These are phyloP conservation scores for Diversispora epigaea DNA, from an alignment of 192 early-diverging fungal species.

Conservation along the genomic window DNA sequence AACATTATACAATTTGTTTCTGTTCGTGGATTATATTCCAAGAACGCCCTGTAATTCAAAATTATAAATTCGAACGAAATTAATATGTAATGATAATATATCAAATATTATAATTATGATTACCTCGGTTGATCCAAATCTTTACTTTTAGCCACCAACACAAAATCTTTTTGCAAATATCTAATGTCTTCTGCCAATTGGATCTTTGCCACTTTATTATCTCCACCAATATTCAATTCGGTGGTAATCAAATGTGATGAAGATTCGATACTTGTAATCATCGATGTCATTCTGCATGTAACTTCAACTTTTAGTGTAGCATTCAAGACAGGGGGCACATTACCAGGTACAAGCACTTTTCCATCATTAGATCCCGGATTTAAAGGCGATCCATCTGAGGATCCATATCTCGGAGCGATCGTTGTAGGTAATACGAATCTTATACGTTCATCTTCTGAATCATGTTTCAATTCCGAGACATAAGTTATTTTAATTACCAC, in stretches of 20 bases:
- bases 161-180: constrained; percentile 45
- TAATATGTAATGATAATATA: neutral
- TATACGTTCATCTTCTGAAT: constrained; percentile 46
- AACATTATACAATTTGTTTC: constrained; percentile 38
- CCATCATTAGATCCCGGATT: neutral
- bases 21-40: constrained; percentile 41
- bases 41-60: constrained; percentile 26
- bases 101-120: too few species aligned
- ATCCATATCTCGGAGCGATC: constrained; percentile 43
- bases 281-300: constrained; percentile 31
- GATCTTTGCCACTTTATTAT: constrained; percentile 24
- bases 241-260: constrained; percentile 47
- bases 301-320: constrained; percentile 31
- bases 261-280: constrained; percentile 45
- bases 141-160: constrained; percentile 39
- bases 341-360: constrained; percentile 9
- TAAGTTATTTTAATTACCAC: constrained; percentile 49
- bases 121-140: constrained; percentile 40
- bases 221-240: constrained; percentile 28
- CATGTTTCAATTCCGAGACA: constrained; percentile 48
- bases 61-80: neutral
- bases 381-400: neutral
- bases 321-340: neutral
- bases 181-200: constrained; percentile 24
- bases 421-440: constrained; percentile 49